These are phyloP conservation scores for Pleodorina starrii DNA, from an alignment of 139 green algal species.

Conservation along the genomic window DNA sequence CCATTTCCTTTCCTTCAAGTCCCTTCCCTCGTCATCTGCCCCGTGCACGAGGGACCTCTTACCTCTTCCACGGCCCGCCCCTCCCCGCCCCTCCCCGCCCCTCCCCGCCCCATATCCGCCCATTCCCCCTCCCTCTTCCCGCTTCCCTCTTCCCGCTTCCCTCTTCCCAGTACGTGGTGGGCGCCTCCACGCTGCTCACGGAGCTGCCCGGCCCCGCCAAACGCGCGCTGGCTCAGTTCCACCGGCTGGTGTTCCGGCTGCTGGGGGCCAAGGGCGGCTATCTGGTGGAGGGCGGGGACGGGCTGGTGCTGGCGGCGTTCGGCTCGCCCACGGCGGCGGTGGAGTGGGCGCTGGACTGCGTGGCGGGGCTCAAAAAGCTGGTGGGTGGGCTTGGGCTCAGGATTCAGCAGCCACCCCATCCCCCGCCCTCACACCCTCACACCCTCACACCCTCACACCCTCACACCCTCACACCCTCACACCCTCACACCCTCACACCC, in stretches of 20 bases:
- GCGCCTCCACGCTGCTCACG: slow-evolving; percentile 39
- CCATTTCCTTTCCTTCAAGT: background rate
- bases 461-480: too few relatives aligned
- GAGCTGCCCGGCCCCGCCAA: slow-evolving; percentile 29
- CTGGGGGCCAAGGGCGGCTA: slow-evolving; percentile 22
- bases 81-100: background rate
- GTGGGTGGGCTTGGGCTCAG: background rate
- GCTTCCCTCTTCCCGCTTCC: background rate
- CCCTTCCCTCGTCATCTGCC: background rate
- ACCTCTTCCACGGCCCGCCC: background rate
- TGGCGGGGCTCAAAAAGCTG: slow-evolving; percentile 23
- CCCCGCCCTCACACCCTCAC: too few relatives aligned
- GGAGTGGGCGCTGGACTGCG: slow-evolving; percentile 45
- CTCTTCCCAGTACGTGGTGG: slow-evolving; percentile 27
- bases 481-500: too few relatives aligned
- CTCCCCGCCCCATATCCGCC: background rate
- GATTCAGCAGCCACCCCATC: too few relatives aligned
- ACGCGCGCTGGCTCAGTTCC: slow-evolving; percentile 26
- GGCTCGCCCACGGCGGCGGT: background rate
- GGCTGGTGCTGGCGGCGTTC: slow-evolving; percentile 50
- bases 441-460: too few relatives aligned
- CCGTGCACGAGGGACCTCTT: background rate
- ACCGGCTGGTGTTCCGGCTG: slow-evolving; percentile 21
- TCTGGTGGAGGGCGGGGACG: slow-evolving; percentile 38
- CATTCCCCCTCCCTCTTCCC: background rate